phyloP scores from a whole-genome alignment of 441 rosid species.

The Brassica hybrid region DNA sequence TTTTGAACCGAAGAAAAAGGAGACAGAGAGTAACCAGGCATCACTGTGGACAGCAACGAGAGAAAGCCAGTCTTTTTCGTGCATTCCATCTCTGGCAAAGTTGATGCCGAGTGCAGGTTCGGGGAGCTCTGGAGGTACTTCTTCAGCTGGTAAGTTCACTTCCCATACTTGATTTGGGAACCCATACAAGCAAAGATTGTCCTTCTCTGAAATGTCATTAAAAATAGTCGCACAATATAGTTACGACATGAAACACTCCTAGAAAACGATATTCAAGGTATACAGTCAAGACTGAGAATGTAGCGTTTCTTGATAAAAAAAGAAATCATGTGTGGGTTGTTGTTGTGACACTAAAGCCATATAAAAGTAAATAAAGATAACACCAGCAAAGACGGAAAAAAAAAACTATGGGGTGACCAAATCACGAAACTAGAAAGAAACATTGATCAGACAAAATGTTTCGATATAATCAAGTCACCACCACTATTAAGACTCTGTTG shows the following conservation, averaged over 20 bases:
- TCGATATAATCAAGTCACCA: background rate
- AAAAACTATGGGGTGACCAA: background rate
- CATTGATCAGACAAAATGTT: slow-evolving; percentile 19
- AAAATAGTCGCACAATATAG: too few species aligned
- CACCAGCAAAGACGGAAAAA: background rate
- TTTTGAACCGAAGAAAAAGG: slow-evolving; percentile 93
- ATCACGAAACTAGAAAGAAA: background rate
- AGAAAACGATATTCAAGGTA: background rate
- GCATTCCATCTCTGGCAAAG: slow-evolving; percentile 98
- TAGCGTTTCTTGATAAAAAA: too few species aligned
- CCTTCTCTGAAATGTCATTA: slow-evolving; percentile 62
- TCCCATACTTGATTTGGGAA: slow-evolving; percentile 93
- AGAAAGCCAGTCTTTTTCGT: slow-evolving; percentile 92
- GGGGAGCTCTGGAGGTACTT: slow-evolving; percentile 98
- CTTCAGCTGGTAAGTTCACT: slow-evolving; percentile 95
- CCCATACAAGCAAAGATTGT: slow-evolving; percentile 91
- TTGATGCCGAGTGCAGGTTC: slow-evolving; percentile 97
- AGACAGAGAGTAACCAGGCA: slow-evolving; percentile 92
- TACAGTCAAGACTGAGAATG: background rate
- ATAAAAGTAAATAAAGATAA: background rate
- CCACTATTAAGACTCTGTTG: background rate
- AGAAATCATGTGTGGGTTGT: background rate
- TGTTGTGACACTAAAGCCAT: background rate
- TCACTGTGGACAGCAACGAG: slow-evolving; percentile 96
- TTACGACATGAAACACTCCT: background rate